These are phyloP conservation scores for Diaporthe eres DNA, from an alignment of 2,329 filamentous ascomycete species.

Conservation along the genomic window DNA sequence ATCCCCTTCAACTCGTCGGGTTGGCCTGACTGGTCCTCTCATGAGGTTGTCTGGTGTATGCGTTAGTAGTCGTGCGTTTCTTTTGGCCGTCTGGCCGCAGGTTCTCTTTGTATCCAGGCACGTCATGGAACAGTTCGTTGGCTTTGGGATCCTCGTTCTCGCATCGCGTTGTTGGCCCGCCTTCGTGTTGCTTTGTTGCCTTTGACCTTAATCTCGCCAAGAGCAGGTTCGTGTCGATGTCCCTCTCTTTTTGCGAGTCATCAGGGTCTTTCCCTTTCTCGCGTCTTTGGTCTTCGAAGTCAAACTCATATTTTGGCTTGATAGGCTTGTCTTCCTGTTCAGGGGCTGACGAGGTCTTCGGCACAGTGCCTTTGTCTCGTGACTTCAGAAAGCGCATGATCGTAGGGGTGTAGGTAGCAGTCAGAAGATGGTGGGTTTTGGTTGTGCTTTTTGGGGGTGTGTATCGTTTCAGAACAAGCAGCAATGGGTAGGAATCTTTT, in stretches of 20 bases:
- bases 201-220: neutral
- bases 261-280: rapidly evolving
- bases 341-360: rapidly evolving
- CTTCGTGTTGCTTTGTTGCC: neutral
- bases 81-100: neutral
- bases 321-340: rapidly evolving
- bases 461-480: rapidly evolving
- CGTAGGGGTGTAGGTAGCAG: neutral
- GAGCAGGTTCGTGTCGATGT: neutral
- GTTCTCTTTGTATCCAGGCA: neutral
- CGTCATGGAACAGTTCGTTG: neutral
- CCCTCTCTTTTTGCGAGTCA: too few relatives aligned
- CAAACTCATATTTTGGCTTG: neutral
- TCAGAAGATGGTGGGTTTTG: too few relatives aligned
- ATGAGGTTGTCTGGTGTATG: too few relatives aligned
- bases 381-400: neutral
- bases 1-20: neutral
- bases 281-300: neutral
- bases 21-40: neutral
- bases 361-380: neutral
- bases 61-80: rapidly evolving
- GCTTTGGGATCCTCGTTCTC: neutral
- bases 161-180: neutral
- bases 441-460: neutral
- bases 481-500: neutral